A percentile compares a stretch with the other conserved stretches of the same genome.
Evolutionary conservation across 2,329 filamentous ascomycete genomes (phyloP).

Genomic region (Hypoxylon sp.): DNA sequence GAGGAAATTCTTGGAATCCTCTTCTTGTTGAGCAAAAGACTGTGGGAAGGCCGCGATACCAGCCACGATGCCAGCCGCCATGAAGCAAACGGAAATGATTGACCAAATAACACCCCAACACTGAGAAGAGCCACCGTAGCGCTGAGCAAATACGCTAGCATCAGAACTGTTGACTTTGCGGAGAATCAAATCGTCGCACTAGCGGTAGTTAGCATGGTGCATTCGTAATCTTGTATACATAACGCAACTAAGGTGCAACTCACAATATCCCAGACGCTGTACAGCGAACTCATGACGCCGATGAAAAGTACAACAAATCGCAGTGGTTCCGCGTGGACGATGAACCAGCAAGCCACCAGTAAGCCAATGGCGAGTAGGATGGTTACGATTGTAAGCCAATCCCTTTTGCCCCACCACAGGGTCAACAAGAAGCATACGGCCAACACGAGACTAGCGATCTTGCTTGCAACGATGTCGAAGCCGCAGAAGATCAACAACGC

Average conservation of each 20-base stretch:
- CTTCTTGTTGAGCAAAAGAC: slow-evolving; percentile 59
- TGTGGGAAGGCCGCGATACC: slow-evolving; percentile 80
- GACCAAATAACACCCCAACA: slow-evolving; percentile 86
- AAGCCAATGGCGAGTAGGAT: slow-evolving; percentile 75
- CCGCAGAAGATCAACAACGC: slow-evolving; percentile 81
- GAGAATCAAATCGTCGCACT: slow-evolving; percentile 81
- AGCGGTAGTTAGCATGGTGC: slow-evolving; percentile 10
- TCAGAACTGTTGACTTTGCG: slow-evolving; percentile 83
- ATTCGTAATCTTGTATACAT: no score
- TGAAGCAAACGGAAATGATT: slow-evolving; percentile 74
- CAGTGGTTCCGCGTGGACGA: slow-evolving; percentile 76
- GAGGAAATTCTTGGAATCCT: slow-evolving; percentile 37
- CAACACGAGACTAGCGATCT: slow-evolving; percentile 77
- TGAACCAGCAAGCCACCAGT: slow-evolving; percentile 81
- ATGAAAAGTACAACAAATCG: slow-evolving; percentile 82
- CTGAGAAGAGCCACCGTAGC: slow-evolving; percentile 80
- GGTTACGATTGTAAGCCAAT: slow-evolving; percentile 80
- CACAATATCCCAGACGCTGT: slow-evolving; percentile 83
- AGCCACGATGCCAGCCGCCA: slow-evolving; percentile 77
- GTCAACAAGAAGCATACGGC: slow-evolving; percentile 80
- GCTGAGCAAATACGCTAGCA: slow-evolving; percentile 79
- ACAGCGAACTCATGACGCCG: slow-evolving; percentile 81
- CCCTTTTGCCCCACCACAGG: slow-evolving; percentile 80
- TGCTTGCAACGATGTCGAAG: slow-evolving; percentile 82
- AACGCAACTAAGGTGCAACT: no score